Evolutionary conservation across 2,329 filamentous ascomycete genomes (phyloP), one percentile per base, ranked within the genome.

Genomic region (Simplicillium aogashimaense): DNA sequence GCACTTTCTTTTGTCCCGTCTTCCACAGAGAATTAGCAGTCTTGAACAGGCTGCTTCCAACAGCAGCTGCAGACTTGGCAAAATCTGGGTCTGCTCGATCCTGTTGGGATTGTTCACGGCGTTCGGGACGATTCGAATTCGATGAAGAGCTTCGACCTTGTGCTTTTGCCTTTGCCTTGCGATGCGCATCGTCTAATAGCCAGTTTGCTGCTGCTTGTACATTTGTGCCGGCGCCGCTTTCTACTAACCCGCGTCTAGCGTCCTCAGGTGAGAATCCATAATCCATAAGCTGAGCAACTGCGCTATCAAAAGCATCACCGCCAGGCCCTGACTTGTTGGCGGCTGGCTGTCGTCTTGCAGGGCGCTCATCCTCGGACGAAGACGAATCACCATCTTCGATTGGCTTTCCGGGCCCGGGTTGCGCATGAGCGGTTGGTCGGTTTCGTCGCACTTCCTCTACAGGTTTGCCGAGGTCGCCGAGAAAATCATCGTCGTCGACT

Each of bases 21-120:
- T 95, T 98, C 92, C 92, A 98, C 1, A 97, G 65, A 1, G 86
- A 90, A 49, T 94, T 94, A 2, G 92, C 92, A 3, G 89, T 92
- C 59, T 98, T 98, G 59, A 97, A 80, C 11, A 98, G 63, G 45
- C 75, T 94, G 35, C 68, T 86, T 1, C 92, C 86, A 54, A 97
- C 72, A 29, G 89, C 83, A 6, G 86, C 79, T 3, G 90, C 90
- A 34, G 83, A 74, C 53, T 90, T 87, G 13, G 86, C 70, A 41
- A 94, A 71, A 51, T 95, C 90, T 39, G 71, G 78, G 2, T 88
- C 84, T 7, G 59, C 66, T 81, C 73, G 41, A 70, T 55, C 41
- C 43, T 50, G 45, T 45, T 48, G 25, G 44, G 50, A 29, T 42
- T 42, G 33, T 20, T 50, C 48, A 2, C 43, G 41, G 17, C 45